Conservation (phyloP, 148 eudicot genomes). For the Fagopyrum tataricum region DNA sequence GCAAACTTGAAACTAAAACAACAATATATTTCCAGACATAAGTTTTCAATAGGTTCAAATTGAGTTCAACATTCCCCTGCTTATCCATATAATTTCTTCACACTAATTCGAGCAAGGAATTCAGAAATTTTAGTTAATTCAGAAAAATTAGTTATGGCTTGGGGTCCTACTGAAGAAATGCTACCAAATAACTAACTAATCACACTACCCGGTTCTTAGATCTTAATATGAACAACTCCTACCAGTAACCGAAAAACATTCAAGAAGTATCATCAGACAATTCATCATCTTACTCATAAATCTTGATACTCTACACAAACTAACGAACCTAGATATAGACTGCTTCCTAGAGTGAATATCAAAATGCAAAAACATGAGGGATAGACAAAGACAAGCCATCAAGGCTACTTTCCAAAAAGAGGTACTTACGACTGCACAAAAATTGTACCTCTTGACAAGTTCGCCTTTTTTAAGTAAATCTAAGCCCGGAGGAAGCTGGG, state of each 20-base stretch:
- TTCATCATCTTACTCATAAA: neutral
- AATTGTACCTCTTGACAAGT: neutral
- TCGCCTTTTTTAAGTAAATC: neutral
- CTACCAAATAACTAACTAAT: neutral
- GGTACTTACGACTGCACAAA: slow-evolving; percentile 8
- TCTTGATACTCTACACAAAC: slow-evolving; percentile 11
- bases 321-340: neutral
- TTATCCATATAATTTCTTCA: too few species aligned
- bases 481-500: slow-evolving; percentile 20
- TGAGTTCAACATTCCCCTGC: too few species aligned
- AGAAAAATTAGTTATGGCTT: too few species aligned
- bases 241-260: neutral
- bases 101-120: too few species aligned
- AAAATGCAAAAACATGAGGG: neutral
- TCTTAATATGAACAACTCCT: neutral
- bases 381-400: neutral
- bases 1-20: too few species aligned
- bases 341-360: neutral
- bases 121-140: too few species aligned
- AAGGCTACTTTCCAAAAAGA: neutral
- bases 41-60: too few species aligned
- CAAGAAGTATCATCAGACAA: neutral
- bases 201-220: neutral
- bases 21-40: too few species aligned
- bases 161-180: too few species aligned